These are phyloP conservation scores for Multifurca ochricompacta DNA, from an alignment of 768 basidiomycete species.

Conservation along the genomic window DNA sequence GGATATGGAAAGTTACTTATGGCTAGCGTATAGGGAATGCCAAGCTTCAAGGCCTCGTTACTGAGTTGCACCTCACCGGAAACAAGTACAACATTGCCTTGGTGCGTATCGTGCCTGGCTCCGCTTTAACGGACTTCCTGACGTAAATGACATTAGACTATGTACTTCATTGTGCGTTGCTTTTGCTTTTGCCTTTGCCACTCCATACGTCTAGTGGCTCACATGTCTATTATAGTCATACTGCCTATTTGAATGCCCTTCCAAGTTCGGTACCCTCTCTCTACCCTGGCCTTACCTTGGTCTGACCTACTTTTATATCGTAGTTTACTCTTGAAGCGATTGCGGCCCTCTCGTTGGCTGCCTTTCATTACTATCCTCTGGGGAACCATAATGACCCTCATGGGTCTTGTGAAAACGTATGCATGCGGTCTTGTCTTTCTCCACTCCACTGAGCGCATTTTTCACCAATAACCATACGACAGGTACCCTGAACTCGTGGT, in stretches of 20 bases:
- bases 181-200: no score
- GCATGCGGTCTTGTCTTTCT: no score
- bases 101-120: constrained; percentile 29
- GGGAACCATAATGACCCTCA: constrained; percentile 58
- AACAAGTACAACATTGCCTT: constrained; percentile 61
- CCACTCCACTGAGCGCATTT: neutral
- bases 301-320: neutral
- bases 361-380: constrained; percentile 59
- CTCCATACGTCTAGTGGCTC: neutral
- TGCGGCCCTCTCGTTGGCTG: constrained; percentile 64
- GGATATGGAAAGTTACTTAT: neutral
- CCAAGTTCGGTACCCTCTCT: constrained; percentile 40
- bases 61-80: constrained; percentile 47
- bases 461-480: neutral
- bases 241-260: constrained; percentile 60
- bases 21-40: constrained; percentile 45
- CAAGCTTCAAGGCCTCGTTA: constrained; percentile 52
- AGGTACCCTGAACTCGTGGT: constrained; percentile 59
- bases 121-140: neutral
- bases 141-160: constrained; percentile 36
- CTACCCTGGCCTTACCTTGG: no score
- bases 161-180: constrained; percentile 57
- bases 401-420: constrained; percentile 63
- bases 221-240: constrained; percentile 35
- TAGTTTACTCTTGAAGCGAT: constrained; percentile 47